These are phyloP conservation scores for Aeminium ludgeri DNA, from an alignment of 495 filamentous ascomycete species.

Conservation along the genomic window DNA sequence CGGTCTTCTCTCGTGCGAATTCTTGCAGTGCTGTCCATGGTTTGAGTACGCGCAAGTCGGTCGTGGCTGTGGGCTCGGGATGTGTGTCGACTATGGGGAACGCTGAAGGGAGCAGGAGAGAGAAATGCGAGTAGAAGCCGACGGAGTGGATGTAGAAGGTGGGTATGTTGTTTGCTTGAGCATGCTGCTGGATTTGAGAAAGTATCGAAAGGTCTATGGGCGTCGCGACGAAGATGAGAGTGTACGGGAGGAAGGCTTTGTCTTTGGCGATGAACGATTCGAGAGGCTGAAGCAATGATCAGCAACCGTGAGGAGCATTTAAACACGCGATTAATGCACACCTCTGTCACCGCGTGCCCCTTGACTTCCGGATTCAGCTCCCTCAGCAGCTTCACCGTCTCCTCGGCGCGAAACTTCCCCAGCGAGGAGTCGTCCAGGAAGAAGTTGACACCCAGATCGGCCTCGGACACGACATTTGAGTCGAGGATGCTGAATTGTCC, in stretches of 20 bases:
- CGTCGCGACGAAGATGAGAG: conserved; percentile 56
- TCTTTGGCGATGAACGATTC: conserved; percentile 22
- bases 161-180: conserved; percentile 46
- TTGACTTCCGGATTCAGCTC: conserved; percentile 95
- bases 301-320: neutral
- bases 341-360: conserved; percentile 41
- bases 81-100: conserved; percentile 97
- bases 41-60: conserved; percentile 67
- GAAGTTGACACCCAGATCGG: conserved; percentile 90
- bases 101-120: conserved; percentile 50
- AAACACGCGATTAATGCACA: conserved; percentile 1
- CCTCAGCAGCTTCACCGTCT: conserved; percentile 53
- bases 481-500: conserved; percentile 92
- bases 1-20: conserved; percentile 44
- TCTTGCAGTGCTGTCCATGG: conserved; percentile 73
- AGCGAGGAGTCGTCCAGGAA: conserved; percentile 69
- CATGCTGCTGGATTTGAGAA: conserved; percentile 38
- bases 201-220: conserved; percentile 44
- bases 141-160: conserved; percentile 70
- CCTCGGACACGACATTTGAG: conserved; percentile 53
- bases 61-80: conserved; percentile 69
- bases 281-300: conserved; percentile 19
- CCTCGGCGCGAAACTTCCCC: conserved; percentile 64
- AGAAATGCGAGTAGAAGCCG: conserved; percentile 78
- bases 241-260: conserved; percentile 40